Conservation (phyloP, 805 yeast species). For the Yarrowia sp. region DNA sequence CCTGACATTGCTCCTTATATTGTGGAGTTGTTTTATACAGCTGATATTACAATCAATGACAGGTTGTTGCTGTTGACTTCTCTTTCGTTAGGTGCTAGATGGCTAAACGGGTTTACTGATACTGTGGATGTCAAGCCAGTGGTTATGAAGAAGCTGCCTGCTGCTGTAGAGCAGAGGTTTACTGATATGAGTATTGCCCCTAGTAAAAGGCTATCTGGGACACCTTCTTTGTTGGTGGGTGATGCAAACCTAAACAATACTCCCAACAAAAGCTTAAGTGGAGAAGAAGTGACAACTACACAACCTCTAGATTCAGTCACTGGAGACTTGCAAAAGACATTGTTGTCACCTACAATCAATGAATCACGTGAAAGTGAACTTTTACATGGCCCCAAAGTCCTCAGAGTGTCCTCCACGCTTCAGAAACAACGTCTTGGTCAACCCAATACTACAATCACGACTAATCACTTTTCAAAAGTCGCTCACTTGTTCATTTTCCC, state of each 20-base stretch:
- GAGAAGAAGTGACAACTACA: not conserved
- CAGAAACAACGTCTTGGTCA: slow-evolving; percentile 29
- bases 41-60: slow-evolving; percentile 81
- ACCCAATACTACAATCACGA: slow-evolving; percentile 32
- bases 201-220: not conserved
- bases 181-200: slow-evolving; percentile 30
- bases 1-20: slow-evolving; percentile 45
- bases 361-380: slow-evolving; percentile 32
- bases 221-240: not conserved
- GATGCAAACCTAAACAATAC: not conserved
- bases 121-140: slow-evolving; percentile 38
- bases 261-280: not conserved
- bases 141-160: slow-evolving; percentile 49
- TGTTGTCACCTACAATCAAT: slow-evolving; percentile 32
- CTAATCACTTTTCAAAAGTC: slow-evolving; percentile 45
- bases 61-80: slow-evolving; percentile 67
- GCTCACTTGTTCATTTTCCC: slow-evolving; percentile 56
- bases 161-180: slow-evolving; percentile 46
- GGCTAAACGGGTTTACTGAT: slow-evolving; percentile 56
- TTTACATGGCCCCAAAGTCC: slow-evolving; percentile 35
- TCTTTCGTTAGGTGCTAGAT: slow-evolving; percentile 69
- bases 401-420: slow-evolving; percentile 36
- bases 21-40: slow-evolving; percentile 52
- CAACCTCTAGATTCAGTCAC: slow-evolving; percentile 29
- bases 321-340: slow-evolving; percentile 31